A percentile compares a stretch with the other conserved stretches of the same genome.
These are phyloP conservation scores for Trichophyton schoenleinii DNA, from an alignment of 2,329 filamentous ascomycete genomes.

Conservation along the genomic window DNA sequence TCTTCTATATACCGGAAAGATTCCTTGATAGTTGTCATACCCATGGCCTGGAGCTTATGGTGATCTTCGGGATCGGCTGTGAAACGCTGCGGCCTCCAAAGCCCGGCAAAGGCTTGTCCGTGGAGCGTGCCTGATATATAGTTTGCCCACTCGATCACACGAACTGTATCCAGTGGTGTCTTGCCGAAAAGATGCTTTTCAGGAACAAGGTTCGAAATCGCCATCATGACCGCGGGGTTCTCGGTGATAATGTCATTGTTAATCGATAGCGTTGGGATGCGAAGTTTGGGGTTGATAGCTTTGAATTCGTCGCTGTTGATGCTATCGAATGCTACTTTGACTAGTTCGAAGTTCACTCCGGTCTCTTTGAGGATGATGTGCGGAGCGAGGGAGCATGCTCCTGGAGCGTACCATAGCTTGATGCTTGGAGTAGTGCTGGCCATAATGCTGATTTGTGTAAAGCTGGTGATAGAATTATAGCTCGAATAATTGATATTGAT, in stretches of 20 bases:
- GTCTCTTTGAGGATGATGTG: constrained; percentile 23
- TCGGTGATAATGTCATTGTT: constrained; percentile 24
- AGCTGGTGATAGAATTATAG: neutral
- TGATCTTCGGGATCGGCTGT: constrained; percentile 15
- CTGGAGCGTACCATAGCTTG: constrained; percentile 18
- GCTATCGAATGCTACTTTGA: constrained; percentile 8
- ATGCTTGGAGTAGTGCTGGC: constrained; percentile 6
- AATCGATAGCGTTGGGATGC: constrained; percentile 21
- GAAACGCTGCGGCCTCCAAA: constrained; percentile 19
- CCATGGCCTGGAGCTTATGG: constrained; percentile 16
- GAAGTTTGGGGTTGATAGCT: constrained; percentile 23
- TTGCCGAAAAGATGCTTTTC: constrained; percentile 20
- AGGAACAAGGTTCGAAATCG: constrained; percentile 21
- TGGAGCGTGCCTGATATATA: constrained; percentile 26
- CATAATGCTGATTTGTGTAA: neutral
- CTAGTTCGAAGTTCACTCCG: constrained; percentile 14
- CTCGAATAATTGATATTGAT: neutral
- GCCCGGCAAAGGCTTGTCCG: constrained; percentile 17
- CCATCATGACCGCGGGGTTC: constrained; percentile 22
- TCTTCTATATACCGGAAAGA: constrained; percentile 18
- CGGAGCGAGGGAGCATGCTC: constrained; percentile 22
- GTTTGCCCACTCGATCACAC: constrained; percentile 26
- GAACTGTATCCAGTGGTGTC: constrained; percentile 19
- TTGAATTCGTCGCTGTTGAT: constrained; percentile 15
- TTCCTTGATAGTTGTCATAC: constrained; percentile 15